Conservation (phyloP, 2,329 filamentous ascomycete genomes). For the Aspergillus fructus region DNA sequence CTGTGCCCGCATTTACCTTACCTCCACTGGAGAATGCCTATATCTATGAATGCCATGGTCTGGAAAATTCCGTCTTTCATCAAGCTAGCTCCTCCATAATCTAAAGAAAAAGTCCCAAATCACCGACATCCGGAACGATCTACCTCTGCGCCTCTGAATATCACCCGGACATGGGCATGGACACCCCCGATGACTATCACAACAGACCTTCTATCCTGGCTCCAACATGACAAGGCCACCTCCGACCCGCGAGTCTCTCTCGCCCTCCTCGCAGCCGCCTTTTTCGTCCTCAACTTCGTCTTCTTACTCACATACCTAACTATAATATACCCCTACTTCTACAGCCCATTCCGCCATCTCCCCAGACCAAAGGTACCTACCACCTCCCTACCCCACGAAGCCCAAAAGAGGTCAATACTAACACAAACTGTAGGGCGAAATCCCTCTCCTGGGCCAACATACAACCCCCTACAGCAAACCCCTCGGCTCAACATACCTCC, state of each 20-base stretch:
- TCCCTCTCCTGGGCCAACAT: background rate
- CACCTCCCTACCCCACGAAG: background rate
- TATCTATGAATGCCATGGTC: background rate
- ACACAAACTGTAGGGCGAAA: background rate
- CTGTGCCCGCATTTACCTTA: too few relatives aligned
- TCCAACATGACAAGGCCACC: background rate
- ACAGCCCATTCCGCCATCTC: slow-evolving; percentile 2
- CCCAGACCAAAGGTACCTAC: background rate
- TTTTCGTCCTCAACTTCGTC: background rate
- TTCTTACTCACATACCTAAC: background rate
- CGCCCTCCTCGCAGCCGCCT: background rate
- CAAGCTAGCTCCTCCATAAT: too few relatives aligned
- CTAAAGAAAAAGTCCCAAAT: background rate
- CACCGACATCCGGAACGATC: background rate
- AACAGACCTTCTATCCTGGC: background rate
- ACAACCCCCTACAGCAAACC: background rate
- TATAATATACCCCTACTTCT: slow-evolving; percentile 2
- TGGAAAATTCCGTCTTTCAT: too few relatives aligned
- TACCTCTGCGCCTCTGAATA: background rate
- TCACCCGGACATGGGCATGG: background rate
- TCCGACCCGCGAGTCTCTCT: background rate
- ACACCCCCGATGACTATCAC: background rate
- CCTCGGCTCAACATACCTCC: background rate
- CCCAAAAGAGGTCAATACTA: background rate
- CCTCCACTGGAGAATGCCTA: too few relatives aligned